Base-by-base conservation (phyloP, 306 rosid genomes). In the Quercus engelmannii region DNA sequence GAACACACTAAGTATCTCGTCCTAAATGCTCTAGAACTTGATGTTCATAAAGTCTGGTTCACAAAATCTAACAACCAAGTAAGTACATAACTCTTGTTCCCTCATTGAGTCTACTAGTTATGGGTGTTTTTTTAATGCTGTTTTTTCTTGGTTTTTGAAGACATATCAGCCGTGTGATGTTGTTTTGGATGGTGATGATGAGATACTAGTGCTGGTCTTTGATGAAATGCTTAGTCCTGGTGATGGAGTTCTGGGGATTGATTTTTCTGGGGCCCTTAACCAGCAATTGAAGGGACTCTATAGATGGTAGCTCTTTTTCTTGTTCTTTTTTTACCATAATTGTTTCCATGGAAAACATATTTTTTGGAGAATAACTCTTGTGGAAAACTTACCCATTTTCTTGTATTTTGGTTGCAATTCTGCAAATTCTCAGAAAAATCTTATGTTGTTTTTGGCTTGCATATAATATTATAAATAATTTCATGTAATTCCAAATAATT, bases 201-300 rank as follows among this genome's bases (percentile, higher is more conserved):
- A 91, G 84, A 80, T 79, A 74, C 80, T 91, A 4, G 84, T 90
- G 51, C 51, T 92, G 78, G 90, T 79, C 59, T 92, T 88, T 78
- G 89, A 85, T 61, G 84, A 88, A 75, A 33, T 69, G 75, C 89
- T 92, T 25, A 20, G 75, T 69, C 84, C 74, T 76, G 91, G 89
- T 73, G 91, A 88, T 76, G 92, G 90, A 55, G 56, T 87, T 59
- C 38, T 90, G 88, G 33, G 73, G 84, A 79, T 92, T 23, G 87
- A 85, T 71, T 92, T 88, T 81, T 88, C 91, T 73, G 90, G 88
- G 21, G 74, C 78, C 72, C 92, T 92, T 61, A 88, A 88, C 64
- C 80, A 83, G n/a, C 86, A 87, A 52, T 83, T 90, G n/a, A 67
- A 2, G 67, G 92, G 94, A 23, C 84, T 90, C 52, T 88, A 92